These are phyloP conservation scores for Groenewaldozyma tartarivorans DNA, from an alignment of 805 yeast genomes.

Conservation along the genomic window DNA sequence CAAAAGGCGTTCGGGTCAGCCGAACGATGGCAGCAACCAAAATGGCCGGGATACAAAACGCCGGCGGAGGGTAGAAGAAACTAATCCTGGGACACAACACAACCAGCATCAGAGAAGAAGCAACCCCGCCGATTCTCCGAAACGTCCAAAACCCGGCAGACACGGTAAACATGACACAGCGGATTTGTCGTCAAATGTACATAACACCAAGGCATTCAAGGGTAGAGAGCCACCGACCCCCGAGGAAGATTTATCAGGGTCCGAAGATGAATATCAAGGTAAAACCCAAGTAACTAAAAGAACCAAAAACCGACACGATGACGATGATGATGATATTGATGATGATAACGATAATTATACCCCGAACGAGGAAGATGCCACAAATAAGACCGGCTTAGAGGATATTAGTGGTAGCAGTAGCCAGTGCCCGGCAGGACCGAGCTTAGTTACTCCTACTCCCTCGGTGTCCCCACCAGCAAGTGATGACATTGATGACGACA, in stretches of 20 bases:
- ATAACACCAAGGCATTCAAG: too few species aligned
- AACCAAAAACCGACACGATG: not conserved
- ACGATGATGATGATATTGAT: not conserved
- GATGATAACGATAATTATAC: not conserved
- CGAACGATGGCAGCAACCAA: too few species aligned
- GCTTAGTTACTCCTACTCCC: slow-evolving; percentile 11
- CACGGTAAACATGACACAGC: too few species aligned
- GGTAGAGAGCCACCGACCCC: slow-evolving; percentile 4
- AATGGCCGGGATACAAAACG: too few species aligned
- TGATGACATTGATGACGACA: slow-evolving; percentile 1
- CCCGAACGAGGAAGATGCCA: not conserved
- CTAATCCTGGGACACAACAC: too few species aligned
- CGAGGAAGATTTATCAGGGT: slow-evolving; percentile 3
- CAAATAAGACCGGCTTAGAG: not conserved
- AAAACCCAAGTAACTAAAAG: too few species aligned
- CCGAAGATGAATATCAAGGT: not conserved
- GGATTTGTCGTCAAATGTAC: too few species aligned
- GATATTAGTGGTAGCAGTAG: not conserved
- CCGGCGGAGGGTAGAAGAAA: too few species aligned
- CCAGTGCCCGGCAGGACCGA: slow-evolving; percentile 1
- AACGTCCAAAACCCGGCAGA: too few species aligned
- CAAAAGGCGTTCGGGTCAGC: too few species aligned
- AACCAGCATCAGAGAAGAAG: too few species aligned
- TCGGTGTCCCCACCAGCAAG: slow-evolving; percentile 10
- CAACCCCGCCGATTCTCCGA: too few species aligned